Evolutionary conservation across 495 filamentous ascomycete species (phyloP), one percentile per base, ranked within the genome.

Genomic region (Neurospora discreta): DNA sequence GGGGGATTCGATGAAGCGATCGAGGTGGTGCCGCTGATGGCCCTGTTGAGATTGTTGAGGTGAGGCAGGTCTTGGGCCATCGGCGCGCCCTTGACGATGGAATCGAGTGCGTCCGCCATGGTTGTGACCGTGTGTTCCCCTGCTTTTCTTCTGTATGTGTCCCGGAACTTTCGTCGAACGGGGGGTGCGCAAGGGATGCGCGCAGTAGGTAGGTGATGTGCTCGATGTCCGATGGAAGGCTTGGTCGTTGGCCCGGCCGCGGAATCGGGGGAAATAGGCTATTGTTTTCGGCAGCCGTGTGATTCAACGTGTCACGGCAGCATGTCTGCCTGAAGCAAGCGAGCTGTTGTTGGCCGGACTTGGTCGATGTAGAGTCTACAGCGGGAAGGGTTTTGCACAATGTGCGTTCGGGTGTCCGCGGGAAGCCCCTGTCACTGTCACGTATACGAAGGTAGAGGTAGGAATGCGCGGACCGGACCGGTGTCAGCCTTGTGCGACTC

Each of bases 11-110:
- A 78, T 6, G 74, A 77, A 70, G 75, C 69, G 73, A 82, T 80
- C 72, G 77, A 81, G 75, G 78, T 82, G 69, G 83, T 76, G 73
- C 83, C 80, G 77, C 74, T 71, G 44, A 70, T 70, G 77, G 71
- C 69, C 71, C 74, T 46, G 67, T 46, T 68, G 75, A 73, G 69
- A 73, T 76, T 78, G 78, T 79, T 46, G 26, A 73, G 65, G 70
- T 77, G 71, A 18, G 72, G 71, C 83, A 80, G 68, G 81, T 79
- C 69, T 80, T 77, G 26, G 80, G 77, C 10, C 77, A 86, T 44
- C 75, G 82, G 77, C 67, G 93, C 90, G 75, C 92, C 92, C 82
- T 96, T 97, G 81, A 97, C 92, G 75, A 96, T 84, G 73, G 94
- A 92, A 81, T 98, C 94, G 68, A 97, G 87, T 69, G 86, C 85